These are phyloP conservation scores for Dryadomyces sulphureus DNA, from an alignment of 2,329 filamentous ascomycete genomes.

Conservation along the genomic window DNA sequence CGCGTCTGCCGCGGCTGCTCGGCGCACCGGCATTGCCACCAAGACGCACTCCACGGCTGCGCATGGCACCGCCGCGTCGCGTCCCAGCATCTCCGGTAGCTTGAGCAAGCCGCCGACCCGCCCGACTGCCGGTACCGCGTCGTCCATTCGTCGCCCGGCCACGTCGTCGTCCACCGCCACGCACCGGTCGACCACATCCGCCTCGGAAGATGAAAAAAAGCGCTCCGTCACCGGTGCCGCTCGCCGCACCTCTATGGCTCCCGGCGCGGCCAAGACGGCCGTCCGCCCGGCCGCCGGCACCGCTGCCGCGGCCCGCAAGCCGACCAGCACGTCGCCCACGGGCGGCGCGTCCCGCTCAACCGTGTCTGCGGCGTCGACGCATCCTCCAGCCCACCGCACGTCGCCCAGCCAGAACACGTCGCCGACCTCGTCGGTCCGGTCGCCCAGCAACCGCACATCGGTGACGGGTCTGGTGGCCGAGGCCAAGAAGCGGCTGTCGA, in stretches of 20 bases:
- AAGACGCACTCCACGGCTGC: slow-evolving; percentile 14
- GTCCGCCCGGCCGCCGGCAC: not conserved
- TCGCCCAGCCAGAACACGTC: slow-evolving; percentile 17
- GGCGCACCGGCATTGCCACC: slow-evolving; percentile 13
- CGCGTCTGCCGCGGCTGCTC: slow-evolving; percentile 8
- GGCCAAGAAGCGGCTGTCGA: slow-evolving; percentile 43
- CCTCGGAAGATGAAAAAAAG: slow-evolving; percentile 24
- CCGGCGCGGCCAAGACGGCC: slow-evolving; percentile 2
- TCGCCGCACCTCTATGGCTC: slow-evolving; percentile 19
- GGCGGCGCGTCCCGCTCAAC: slow-evolving; percentile 17
- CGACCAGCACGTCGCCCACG: slow-evolving; percentile 4
- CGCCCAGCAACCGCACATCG: slow-evolving; percentile 17
- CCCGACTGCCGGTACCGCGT: slow-evolving; percentile 14
- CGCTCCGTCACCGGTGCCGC: slow-evolving; percentile 12
- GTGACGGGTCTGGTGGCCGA: slow-evolving; percentile 26
- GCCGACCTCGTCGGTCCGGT: slow-evolving; percentile 13
- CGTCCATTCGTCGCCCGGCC: slow-evolving; percentile 16
- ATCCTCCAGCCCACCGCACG: not conserved
- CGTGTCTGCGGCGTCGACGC: slow-evolving; percentile 13
- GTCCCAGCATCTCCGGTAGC: slow-evolving; percentile 14
- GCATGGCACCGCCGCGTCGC: slow-evolving; percentile 11
- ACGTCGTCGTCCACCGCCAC: slow-evolving; percentile 17
- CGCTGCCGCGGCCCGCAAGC: slow-evolving; percentile 17
- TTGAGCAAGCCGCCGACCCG: slow-evolving; percentile 18
- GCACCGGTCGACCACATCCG: slow-evolving; percentile 19